Evolutionary conservation across 1,284 basidiomycete species (phyloP).

Genomic region (Vanrija humicola): DNA sequence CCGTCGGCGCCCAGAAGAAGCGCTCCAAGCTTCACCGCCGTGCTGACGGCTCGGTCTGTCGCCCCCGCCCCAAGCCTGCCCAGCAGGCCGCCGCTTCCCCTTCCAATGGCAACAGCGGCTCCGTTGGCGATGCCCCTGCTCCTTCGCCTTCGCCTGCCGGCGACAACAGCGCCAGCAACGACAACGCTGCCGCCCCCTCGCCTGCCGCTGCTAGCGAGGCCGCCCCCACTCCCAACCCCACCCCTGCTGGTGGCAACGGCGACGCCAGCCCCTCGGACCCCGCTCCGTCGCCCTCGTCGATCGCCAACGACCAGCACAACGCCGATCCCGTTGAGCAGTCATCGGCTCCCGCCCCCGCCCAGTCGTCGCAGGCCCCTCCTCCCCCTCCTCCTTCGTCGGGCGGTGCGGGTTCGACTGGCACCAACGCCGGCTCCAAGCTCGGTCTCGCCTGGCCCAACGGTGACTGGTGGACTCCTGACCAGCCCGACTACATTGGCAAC

Average conservation of each 20-base stretch:
- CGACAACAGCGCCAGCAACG: not conserved
- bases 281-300: not conserved
- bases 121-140: slow-evolving; percentile 2
- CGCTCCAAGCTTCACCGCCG: slow-evolving; percentile 49
- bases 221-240: slow-evolving; percentile 7
- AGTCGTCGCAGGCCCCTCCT: slow-evolving; percentile 14
- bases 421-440: slow-evolving; percentile 52
- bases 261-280: not conserved
- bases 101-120: not conserved
- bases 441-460: slow-evolving; percentile 64
- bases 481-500: slow-evolving; percentile 51
- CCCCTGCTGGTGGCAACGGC: slow-evolving; percentile 1
- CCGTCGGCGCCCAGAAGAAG: slow-evolving; percentile 7
- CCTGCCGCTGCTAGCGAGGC: slow-evolving; percentile 15
- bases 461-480: not conserved
- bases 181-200: not conserved
- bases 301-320: not conserved
- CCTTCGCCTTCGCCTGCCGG: slow-evolving; percentile 8
- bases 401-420: slow-evolving; percentile 12
- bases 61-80: slow-evolving; percentile 27
- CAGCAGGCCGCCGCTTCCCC: slow-evolving; percentile 13
- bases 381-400: slow-evolving; percentile 6
- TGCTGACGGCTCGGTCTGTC: slow-evolving; percentile 42
- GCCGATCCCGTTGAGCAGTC: slow-evolving; percentile 9
- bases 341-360: slow-evolving; percentile 16